Conservation (phyloP, 176 grass and related monocot genomes). For the Sorghum bicolor region DNA sequence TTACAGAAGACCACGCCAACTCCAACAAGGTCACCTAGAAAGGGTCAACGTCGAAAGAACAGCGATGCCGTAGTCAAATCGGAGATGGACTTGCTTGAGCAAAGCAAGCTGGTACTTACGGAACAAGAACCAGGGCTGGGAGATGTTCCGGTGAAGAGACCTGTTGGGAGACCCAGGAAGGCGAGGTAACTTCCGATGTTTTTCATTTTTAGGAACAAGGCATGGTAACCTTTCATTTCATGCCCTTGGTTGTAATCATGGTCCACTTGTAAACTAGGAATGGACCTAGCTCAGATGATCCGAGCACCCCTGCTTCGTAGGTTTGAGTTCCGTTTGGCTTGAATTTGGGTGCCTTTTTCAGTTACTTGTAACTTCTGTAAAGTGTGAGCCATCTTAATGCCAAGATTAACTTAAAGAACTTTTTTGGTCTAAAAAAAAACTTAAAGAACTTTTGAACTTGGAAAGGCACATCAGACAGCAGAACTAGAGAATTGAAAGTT, state of each 20-base stretch:
- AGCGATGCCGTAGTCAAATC: background rate
- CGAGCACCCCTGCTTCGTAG: background rate
- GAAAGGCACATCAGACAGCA: background rate
- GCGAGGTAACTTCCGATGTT: background rate
- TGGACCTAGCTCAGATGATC: background rate
- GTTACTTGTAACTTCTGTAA: background rate
- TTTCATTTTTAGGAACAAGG: background rate
- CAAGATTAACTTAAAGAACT: background rate
- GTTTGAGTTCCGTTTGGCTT: background rate
- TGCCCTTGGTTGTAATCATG: background rate
- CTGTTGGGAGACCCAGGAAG: constrained; percentile 45
- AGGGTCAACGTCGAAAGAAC: background rate
- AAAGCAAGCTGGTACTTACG: background rate
- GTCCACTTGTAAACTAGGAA: background rate
- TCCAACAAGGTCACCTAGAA: constrained; percentile 13
- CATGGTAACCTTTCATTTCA: background rate
- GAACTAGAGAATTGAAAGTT: background rate
- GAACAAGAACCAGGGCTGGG: constrained; percentile 6
- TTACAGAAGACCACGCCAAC: constrained; percentile 4
- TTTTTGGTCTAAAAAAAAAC: no score
- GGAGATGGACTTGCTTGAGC: constrained; percentile 38
- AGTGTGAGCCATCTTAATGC: background rate
- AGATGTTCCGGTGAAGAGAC: constrained; percentile 22
- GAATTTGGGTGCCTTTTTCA: background rate
- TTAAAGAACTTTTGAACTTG: background rate